phyloP scores from a whole-genome alignment of 2,329 filamentous ascomycete genomes.

The Pseudocercospora musae region DNA sequence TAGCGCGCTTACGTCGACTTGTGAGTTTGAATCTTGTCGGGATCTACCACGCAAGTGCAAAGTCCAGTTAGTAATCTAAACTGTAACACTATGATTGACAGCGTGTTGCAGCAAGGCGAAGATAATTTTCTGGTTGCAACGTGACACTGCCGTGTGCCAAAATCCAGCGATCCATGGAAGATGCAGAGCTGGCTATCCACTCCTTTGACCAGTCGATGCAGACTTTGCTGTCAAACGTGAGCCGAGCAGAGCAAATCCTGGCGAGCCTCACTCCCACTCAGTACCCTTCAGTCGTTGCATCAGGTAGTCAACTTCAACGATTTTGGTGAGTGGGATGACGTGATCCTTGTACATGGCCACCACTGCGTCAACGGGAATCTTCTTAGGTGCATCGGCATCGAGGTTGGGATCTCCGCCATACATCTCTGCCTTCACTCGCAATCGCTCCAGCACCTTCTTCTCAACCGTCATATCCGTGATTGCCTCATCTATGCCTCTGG shows the following conservation, averaged over 20 bases:
- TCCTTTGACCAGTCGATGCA: not conserved
- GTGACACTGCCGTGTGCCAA: not conserved
- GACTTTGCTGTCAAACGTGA: not conserved
- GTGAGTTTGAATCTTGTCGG: not conserved
- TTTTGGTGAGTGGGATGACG: constrained; percentile 96
- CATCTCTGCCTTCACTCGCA: constrained; percentile 84
- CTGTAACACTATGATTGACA: not conserved
- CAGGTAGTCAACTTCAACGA: constrained; percentile 95
- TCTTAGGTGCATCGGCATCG: constrained; percentile 54
- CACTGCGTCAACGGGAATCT: constrained; percentile 90
- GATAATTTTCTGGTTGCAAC: not conserved
- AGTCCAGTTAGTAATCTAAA: not conserved
- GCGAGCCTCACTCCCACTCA: constrained; percentile 42
- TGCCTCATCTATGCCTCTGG: constrained; percentile 76
- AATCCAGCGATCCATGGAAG: not conserved
- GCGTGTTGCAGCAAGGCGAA: not conserved
- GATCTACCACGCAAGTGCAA: not conserved
- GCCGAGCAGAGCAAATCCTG: not conserved
- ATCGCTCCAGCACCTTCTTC: constrained; percentile 80
- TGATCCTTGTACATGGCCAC: constrained; percentile 85
- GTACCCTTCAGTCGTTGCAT: constrained; percentile 78
- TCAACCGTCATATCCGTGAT: constrained; percentile 91
- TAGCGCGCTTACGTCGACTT: not conserved
- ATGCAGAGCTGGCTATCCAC: not conserved
- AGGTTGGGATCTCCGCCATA: constrained; percentile 85